Conservation (phyloP, 164 flowering plant genomes). For the Chimonanthus salicifolius region DNA sequence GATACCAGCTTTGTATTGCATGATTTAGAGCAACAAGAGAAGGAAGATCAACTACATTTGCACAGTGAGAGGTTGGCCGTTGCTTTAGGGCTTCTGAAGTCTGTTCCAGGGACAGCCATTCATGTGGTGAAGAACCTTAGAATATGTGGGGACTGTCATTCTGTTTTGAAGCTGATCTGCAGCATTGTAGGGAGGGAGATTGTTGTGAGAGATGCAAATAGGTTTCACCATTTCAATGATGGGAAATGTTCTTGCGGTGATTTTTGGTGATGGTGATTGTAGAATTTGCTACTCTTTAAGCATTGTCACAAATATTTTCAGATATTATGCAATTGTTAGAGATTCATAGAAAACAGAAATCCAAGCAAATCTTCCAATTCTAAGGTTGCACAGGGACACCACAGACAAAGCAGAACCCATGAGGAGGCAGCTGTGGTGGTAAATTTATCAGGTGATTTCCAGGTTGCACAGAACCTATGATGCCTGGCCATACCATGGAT, state of each 20-base stretch:
- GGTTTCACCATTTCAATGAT: conserved; percentile 39
- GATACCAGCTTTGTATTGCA: conserved; percentile 28
- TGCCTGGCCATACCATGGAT: too few species aligned
- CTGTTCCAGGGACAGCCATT: conserved; percentile 25
- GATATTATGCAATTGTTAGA: too few species aligned
- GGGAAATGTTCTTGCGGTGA: conserved; percentile 42
- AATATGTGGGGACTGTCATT: conserved; percentile 33
- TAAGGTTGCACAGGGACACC: too few species aligned
- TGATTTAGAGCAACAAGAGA: conserved; percentile 34
- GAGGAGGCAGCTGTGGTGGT: too few species aligned
- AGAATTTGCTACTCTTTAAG: too few species aligned
- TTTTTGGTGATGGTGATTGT: conserved; percentile 25
- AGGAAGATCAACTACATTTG: conserved; percentile 24
- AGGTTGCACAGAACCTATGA: too few species aligned
- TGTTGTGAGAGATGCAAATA: conserved; percentile 30
- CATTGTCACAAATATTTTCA: too few species aligned
- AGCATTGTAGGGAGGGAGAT: conserved; percentile 30
- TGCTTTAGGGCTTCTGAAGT: conserved; percentile 33
- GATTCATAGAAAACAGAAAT: too few species aligned
- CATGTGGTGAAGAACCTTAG: conserved; percentile 35
- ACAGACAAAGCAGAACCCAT: too few species aligned
- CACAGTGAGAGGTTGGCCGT: conserved; percentile 38
- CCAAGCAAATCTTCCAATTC: too few species aligned
- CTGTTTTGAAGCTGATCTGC: conserved; percentile 28
- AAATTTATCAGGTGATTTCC: too few species aligned